A percentile compares a stretch with the other conserved stretches of the same genome.
Evolutionary conservation across 2,329 filamentous ascomycete genomes (phyloP).

Genomic region (Phoma sp.): DNA sequence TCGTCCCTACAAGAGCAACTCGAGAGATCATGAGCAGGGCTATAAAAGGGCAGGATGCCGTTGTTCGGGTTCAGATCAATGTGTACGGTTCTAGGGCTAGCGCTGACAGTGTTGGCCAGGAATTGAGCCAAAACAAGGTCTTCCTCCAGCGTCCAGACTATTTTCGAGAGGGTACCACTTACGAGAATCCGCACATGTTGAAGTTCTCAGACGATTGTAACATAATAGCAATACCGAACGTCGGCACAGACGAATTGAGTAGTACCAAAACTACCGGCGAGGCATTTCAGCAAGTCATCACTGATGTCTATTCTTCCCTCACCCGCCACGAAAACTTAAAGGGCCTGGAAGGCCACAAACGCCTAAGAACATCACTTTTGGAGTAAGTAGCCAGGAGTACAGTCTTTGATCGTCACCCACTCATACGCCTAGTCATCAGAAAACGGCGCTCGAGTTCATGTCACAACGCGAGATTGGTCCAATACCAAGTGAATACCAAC

Average conservation of each 20-base stretch:
- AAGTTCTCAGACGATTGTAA: constrained; percentile 20
- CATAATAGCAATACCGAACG: neutral
- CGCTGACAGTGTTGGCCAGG: constrained; percentile 21
- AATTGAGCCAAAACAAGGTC: constrained; percentile 29
- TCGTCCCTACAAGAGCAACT: constrained; percentile 24
- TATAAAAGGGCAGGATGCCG: constrained; percentile 32
- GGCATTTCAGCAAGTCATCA: constrained; percentile 23
- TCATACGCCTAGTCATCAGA: constrained; percentile 26
- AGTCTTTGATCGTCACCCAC: neutral
- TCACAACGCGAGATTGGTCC: constrained; percentile 39
- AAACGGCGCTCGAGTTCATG: constrained; percentile 40
- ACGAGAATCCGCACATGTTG: constrained; percentile 39
- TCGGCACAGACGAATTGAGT: constrained; percentile 1
- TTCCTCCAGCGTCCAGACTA: constrained; percentile 35
- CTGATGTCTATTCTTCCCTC: constrained; percentile 30
- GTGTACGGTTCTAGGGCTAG: constrained; percentile 25
- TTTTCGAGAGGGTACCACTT: constrained; percentile 16
- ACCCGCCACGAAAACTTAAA: constrained; percentile 22
- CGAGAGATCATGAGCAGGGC: constrained; percentile 32
- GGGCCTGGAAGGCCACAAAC: constrained; percentile 31
- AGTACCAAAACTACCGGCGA: constrained; percentile 7
- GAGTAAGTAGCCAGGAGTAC: neutral
- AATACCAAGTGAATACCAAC: constrained; percentile 32
- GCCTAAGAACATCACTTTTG: constrained; percentile 28
- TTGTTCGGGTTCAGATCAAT: constrained; percentile 35